Conservation (phyloP, 2,329 filamentous ascomycete genomes). For the Ophiocordyceps camponoti-saundersi region DNA sequence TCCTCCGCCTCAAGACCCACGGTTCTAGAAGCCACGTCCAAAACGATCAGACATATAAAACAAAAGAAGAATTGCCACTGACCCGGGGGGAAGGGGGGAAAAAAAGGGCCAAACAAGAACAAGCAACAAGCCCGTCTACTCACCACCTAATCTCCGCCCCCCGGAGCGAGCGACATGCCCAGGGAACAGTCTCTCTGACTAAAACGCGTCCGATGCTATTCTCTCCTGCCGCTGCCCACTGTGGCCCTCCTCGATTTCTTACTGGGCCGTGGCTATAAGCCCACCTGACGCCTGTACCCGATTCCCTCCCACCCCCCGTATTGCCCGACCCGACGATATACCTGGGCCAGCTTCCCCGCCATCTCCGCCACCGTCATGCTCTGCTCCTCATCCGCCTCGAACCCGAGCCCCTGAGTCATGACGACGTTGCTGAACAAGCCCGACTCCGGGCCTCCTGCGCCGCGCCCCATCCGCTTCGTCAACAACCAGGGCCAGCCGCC, state of each 20-base stretch:
- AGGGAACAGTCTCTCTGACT: not conserved
- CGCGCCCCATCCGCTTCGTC: constrained; percentile 59
- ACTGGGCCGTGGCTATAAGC: not conserved
- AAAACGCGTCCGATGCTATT: not conserved
- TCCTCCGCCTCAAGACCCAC: not conserved
- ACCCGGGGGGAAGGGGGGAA: not conserved
- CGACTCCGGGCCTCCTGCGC: constrained; percentile 16
- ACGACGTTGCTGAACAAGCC: constrained; percentile 24
- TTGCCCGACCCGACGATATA: not conserved
- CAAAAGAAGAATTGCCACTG: not conserved
- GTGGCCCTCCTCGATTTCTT: not conserved
- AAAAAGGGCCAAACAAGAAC: too few relatives aligned
- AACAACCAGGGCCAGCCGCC: constrained; percentile 69
- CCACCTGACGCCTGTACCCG: not conserved
- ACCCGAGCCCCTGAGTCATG: constrained; percentile 17
- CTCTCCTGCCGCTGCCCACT: not conserved
- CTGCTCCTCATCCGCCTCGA: constrained; percentile 6
- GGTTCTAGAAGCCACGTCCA: not conserved
- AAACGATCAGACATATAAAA: not conserved
- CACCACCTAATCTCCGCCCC: not conserved
- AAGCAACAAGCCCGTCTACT: not conserved
- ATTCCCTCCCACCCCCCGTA: not conserved
- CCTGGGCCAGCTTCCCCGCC: not conserved
- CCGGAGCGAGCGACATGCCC: not conserved
- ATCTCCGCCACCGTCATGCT: constrained; percentile 13